These are phyloP conservation scores for Auxenochlorella pyrenoidosa DNA, from an alignment of 139 green algal genomes.

Conservation along the genomic window DNA sequence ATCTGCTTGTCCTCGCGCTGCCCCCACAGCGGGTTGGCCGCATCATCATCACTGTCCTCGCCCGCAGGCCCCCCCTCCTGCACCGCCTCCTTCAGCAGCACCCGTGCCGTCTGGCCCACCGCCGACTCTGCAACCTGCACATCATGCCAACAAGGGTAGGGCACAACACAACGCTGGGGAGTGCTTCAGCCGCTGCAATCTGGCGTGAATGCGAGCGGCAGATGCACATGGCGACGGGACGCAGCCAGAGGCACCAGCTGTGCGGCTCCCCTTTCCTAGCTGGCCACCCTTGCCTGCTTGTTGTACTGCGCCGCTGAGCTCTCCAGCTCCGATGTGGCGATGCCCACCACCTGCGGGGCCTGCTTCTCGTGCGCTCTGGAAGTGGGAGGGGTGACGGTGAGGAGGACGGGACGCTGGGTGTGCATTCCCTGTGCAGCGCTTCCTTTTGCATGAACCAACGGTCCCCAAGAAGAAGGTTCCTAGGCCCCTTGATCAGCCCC, in stretches of 20 bases:
- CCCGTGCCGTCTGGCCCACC: slow-evolving; percentile 10
- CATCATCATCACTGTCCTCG: background rate
- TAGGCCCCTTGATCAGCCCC: background rate
- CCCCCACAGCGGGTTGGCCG: slow-evolving; percentile 27
- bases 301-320: background rate
- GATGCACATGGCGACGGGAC: too few relatives aligned
- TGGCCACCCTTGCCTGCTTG: background rate
- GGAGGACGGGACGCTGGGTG: background rate
- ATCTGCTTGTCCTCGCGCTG: slow-evolving; percentile 38
- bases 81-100: slow-evolving; percentile 24
- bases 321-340: slow-evolving; percentile 47
- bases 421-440: too few relatives aligned
- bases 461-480: too few relatives aligned
- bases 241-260: too few relatives aligned
- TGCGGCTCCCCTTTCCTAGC: background rate
- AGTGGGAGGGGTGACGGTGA: background rate
- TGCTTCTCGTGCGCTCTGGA: slow-evolving; percentile 52
- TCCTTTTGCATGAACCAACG: too few relatives aligned
- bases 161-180: background rate
- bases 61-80: background rate
- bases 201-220: too few relatives aligned
- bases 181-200: background rate
- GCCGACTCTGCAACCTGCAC: background rate
- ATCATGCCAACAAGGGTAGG: background rate
- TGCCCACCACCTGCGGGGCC: slow-evolving; percentile 32